Percentiles rank a stretch among this genome's conserved stretches.
These are phyloP conservation scores for Russula olivacea DNA, from an alignment of 768 basidiomycete genomes.

Conservation along the genomic window DNA sequence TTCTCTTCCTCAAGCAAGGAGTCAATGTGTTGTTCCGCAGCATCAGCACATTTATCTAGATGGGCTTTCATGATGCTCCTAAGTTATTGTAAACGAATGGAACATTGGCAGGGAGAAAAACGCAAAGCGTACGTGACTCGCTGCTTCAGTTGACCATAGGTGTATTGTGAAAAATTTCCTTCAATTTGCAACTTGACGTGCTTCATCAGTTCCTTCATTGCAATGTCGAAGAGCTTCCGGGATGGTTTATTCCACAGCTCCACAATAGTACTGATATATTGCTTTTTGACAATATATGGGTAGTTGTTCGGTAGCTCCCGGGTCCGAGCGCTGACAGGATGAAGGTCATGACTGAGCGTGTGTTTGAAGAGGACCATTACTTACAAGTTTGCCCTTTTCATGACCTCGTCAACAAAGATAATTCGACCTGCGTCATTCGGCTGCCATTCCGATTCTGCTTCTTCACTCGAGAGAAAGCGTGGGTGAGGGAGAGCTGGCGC, in stretches of 20 bases:
- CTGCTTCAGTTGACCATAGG: conserved; percentile 25
- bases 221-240: conserved; percentile 23
- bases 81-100: not conserved
- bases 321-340: conserved; percentile 46
- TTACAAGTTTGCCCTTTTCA: conserved; percentile 40
- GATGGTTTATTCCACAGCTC: conserved; percentile 25
- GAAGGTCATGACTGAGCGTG: not conserved
- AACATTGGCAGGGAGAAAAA: not conserved
- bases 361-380: conserved; percentile 21
- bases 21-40: conserved; percentile 11
- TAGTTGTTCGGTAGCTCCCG: conserved; percentile 62
- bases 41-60: conserved; percentile 6
- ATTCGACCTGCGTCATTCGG: conserved; percentile 2
- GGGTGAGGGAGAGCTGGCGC: conserved; percentile 16
- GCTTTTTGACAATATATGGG: conserved; percentile 39
- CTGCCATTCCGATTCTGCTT: conserved; percentile 30
- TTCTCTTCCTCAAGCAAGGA: conserved; percentile 16
- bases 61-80: conserved; percentile 18
- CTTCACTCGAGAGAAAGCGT: conserved; percentile 40
- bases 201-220: conserved; percentile 5
- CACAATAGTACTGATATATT: conserved; percentile 25
- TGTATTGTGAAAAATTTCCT: conserved; percentile 25
- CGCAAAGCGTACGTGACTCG: conserved; percentile 15
- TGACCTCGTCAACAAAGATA: conserved; percentile 47
- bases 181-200: conserved; percentile 23